Base-by-base conservation (phyloP, 1,139 yeast species). In the Hansenula sp. region DNA sequence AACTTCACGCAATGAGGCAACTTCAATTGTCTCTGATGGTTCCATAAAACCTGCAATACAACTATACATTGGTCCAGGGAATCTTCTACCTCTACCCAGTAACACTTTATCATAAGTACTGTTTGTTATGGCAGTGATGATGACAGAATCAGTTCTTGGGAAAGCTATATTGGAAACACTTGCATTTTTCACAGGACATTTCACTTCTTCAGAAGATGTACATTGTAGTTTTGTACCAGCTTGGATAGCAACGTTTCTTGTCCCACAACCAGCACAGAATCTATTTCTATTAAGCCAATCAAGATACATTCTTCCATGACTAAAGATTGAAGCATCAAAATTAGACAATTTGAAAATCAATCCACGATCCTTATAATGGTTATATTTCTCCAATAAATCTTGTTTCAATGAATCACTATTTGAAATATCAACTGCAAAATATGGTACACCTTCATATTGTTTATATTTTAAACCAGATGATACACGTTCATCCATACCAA, bases 31-130 rank as follows among this genome's bases (percentile, higher is more conserved):
- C 64, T 90, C 98, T 20, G 90, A 85, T 0, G 97, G 96, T 62
- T 90, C 98, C 77, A 90, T 79, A 60, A 90, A 90, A 5, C 98
- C 98, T 2, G 97, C 96, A 39, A 95, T 77, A 55, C 95, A 84
- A 13, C 94, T 75, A 63, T 82, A 90, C 77, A 85, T 75, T 37
- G 63, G 64, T 14, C 48, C 52, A 4, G 75, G 71, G 51, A 68
- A 69, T 43, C 94, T 67, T 51, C 73, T 79, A 46, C 79, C 77
- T 43, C 86, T 71, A 3, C 94, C 95, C 17, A 90, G 69, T 34
- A 92, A 72, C 16, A 88, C 67, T 59, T 82, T 79, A 42, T 78
- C 65, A 30, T 78, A 75, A 26, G 75, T 79, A 24, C 66, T 53
- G 53, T 83, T 81, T 26, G 88, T 73, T 18, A 88, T 77, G 1